Percentiles rank a stretch among this genome's conserved stretches.
Evolutionary conservation across 352 stramenopile species (phyloP).

Genomic region (Globisporangium iwayamae): DNA sequence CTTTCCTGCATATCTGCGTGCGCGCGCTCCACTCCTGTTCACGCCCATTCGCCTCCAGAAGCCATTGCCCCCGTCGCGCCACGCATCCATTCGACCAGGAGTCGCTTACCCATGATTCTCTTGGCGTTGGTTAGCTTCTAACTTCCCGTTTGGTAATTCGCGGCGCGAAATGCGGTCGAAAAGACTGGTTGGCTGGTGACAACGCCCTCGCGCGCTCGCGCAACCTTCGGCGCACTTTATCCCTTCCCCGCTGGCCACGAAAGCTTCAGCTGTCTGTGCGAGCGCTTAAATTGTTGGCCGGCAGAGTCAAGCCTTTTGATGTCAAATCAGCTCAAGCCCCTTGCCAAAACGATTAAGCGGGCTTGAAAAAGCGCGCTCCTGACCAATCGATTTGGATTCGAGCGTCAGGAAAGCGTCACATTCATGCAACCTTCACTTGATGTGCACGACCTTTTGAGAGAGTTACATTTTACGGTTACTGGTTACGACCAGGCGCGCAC

Average conservation of each 20-base stretch:
- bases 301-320: neutral
- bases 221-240: constrained; percentile 24
- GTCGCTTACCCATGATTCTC: constrained; percentile 59
- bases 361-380: constrained; percentile 21
- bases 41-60: neutral
- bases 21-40: neutral
- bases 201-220: constrained; percentile 22
- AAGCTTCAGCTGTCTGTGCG: neutral
- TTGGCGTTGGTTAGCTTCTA: constrained; percentile 60
- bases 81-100: neutral
- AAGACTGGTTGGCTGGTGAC: constrained; percentile 48
- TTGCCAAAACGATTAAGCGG: constrained; percentile 19
- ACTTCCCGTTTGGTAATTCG: constrained; percentile 59
- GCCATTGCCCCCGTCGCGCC: neutral
- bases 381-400: constrained; percentile 25
- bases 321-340: neutral
- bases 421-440: constrained; percentile 11
- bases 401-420: neutral
- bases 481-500: no score
- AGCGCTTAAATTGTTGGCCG: neutral
- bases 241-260: neutral
- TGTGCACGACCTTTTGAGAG: neutral
- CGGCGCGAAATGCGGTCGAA: constrained; percentile 26
- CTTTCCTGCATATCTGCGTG: constrained; percentile 12
- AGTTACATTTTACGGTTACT: no score